These are phyloP conservation scores for Coniochaeta hoffmannii DNA, from an alignment of 2,329 filamentous ascomycete species.

Conservation along the genomic window DNA sequence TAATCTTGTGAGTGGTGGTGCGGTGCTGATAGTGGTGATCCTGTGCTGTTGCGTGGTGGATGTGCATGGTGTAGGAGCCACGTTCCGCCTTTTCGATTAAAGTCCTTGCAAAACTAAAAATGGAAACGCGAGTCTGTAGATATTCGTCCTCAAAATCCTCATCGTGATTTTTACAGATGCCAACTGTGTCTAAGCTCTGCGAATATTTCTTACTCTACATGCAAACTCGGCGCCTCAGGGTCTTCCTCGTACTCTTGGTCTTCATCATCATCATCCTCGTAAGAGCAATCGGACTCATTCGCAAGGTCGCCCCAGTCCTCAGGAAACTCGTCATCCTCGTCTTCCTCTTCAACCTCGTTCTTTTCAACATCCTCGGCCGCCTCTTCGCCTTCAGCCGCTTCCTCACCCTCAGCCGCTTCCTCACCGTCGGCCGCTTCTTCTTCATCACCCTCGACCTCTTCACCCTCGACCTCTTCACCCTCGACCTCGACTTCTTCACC, in stretches of 20 bases:
- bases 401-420: background rate
- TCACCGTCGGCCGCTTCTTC: background rate
- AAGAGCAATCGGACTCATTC: background rate
- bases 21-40: too few species aligned
- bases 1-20: too few species aligned
- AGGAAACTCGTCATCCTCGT: background rate
- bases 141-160: too few species aligned
- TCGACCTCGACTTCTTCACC: background rate
- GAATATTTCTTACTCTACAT: background rate
- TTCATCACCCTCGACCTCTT: background rate
- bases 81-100: too few species aligned
- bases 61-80: too few species aligned
- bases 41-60: too few species aligned
- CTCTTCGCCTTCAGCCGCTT: background rate
- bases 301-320: background rate
- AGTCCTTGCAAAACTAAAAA: too few species aligned
- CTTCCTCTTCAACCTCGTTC: background rate
- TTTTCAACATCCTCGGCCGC: background rate
- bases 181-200: too few species aligned
- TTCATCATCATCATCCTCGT: background rate
- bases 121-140: too few species aligned
- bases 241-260: constrained; percentile 1
- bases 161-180: too few species aligned
- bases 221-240: background rate
- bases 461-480: background rate